These are phyloP conservation scores for Cladophialophora chaetospira DNA, from an alignment of 2,329 filamentous ascomycete genomes.

Conservation along the genomic window DNA sequence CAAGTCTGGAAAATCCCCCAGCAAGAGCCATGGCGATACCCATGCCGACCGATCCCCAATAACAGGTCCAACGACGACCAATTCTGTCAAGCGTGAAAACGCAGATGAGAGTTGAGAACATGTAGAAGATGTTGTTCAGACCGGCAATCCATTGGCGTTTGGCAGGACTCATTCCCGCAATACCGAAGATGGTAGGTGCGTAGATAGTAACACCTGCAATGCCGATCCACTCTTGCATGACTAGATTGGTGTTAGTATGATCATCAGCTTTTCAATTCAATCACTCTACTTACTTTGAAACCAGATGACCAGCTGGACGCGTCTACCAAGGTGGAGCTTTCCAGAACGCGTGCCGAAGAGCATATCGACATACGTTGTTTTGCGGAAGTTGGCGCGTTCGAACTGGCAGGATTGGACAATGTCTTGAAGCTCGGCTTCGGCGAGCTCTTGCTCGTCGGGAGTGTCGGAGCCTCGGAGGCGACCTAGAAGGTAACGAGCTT, in stretches of 20 bases:
- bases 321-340: constrained; percentile 66
- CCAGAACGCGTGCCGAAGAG: constrained; percentile 66
- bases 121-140: constrained; percentile 58
- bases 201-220: constrained; percentile 70
- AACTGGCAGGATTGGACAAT: constrained; percentile 65
- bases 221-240: constrained; percentile 67
- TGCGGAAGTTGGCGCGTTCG: constrained; percentile 59
- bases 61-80: constrained; percentile 68
- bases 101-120: constrained; percentile 64
- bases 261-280: no score
- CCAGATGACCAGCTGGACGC: constrained; percentile 71
- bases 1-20: constrained; percentile 53
- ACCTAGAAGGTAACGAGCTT: constrained; percentile 66
- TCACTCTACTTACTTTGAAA: no score
- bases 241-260: constrained; percentile 33
- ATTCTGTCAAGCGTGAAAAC: constrained; percentile 71
- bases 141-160: constrained; percentile 60
- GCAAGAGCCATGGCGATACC: constrained; percentile 69
- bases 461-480: constrained; percentile 61
- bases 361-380: constrained; percentile 63
- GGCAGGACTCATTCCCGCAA: constrained; percentile 57
- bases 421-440: constrained; percentile 67
- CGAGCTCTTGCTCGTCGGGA: constrained; percentile 54
- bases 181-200: constrained; percentile 62
- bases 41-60: constrained; percentile 67